Evolutionary conservation across 139 green algal species (phyloP).

Genomic region (Axilococcus clingmanii): DNA sequence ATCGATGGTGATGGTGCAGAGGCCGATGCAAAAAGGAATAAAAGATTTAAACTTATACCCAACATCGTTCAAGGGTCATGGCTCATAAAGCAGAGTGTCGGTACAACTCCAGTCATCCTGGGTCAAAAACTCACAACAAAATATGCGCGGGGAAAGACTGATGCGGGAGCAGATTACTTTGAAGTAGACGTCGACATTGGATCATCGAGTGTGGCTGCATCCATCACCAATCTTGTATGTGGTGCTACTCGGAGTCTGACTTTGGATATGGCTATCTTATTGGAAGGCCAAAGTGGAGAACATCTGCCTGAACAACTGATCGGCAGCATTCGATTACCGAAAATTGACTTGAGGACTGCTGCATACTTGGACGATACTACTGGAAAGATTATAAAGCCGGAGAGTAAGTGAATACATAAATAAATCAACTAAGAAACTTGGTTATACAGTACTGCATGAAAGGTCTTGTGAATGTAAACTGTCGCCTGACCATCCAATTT

Average conservation of each 20-base stretch:
- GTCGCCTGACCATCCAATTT: not conserved
- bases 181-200: constrained; percentile 35
- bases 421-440: not conserved
- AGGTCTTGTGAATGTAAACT: not conserved
- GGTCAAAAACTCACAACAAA: constrained; percentile 48
- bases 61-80: constrained; percentile 44
- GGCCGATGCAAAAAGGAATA: constrained; percentile 31
- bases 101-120: constrained; percentile 53
- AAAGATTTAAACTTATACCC: constrained; percentile 57
- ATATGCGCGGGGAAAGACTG: constrained; percentile 26
- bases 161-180: too few relatives aligned
- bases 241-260: constrained; percentile 25
- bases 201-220: constrained; percentile 20
- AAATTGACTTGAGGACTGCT: constrained; percentile 16
- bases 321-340: constrained; percentile 13
- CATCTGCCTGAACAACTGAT: constrained; percentile 29
- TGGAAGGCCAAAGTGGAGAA: constrained; percentile 20
- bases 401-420: not conserved
- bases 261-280: constrained; percentile 27
- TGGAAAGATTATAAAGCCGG: constrained; percentile 7
- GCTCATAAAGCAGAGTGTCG: constrained; percentile 60
- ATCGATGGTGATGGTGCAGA: constrained; percentile 25
- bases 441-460: too few relatives aligned
- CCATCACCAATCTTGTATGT: constrained; percentile 24
- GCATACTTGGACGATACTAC: constrained; percentile 23